Evolutionary conservation across 2,329 filamentous ascomycete genomes (phyloP).

Genomic region (Colletotrichum theobromicola): DNA sequence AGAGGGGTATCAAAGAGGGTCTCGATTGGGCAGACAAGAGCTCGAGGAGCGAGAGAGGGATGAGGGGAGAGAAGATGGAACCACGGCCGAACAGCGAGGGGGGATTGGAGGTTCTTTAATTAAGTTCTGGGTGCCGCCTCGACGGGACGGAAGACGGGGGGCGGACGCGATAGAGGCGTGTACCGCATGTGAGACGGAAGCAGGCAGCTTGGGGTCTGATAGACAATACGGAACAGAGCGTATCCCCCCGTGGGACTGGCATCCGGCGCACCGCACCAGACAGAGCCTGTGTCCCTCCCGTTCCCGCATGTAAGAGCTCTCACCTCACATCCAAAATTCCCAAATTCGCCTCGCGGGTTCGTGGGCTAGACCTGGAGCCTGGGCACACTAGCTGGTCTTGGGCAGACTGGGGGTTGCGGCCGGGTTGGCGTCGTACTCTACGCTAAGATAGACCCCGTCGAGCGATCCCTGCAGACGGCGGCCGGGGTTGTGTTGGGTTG

Average conservation of each 20-base stretch:
- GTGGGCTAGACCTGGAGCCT: conserved; percentile 10
- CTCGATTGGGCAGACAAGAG: not conserved
- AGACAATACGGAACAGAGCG: not conserved
- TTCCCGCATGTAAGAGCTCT: not conserved
- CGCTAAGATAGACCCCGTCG: conserved; percentile 9
- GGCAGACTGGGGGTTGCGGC: not conserved
- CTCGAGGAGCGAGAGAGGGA: conserved; percentile 12
- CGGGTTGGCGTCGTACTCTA: not conserved
- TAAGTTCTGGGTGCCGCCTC: not conserved
- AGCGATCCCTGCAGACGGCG: not conserved
- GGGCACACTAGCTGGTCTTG: not conserved
- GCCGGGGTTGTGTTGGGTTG: conserved; percentile 1
- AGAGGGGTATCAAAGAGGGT: not conserved
- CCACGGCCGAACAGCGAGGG: not conserved
- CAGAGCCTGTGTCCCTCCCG: no score
- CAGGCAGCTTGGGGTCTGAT: not conserved
- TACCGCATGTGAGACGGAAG: conserved; percentile 8
- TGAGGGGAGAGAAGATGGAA: not conserved
- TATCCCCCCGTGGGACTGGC: not conserved
- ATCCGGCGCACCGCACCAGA: not conserved
- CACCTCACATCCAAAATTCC: not conserved
- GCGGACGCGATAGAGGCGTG: not conserved
- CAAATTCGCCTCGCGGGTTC: conserved; percentile 1
- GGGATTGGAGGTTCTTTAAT: conserved; percentile 16
- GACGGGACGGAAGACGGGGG: not conserved